Conservation (phyloP, 1,139 yeast genomes). For the Candida anutae region DNA sequence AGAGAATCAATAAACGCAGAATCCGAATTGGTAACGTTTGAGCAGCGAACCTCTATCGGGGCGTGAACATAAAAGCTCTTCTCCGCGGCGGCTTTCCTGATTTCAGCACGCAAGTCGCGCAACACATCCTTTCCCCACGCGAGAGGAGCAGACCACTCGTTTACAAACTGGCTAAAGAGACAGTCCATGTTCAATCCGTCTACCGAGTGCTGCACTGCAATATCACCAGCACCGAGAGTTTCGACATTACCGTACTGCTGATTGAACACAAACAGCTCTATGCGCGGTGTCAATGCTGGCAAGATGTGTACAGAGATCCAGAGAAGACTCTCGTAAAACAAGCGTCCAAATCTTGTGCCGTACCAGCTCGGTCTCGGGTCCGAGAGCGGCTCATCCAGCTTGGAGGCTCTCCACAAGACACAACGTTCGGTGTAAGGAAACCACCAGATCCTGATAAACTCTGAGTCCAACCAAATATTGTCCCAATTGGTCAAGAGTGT, state of each 20-base stretch:
- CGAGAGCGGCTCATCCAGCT: constrained; percentile 56
- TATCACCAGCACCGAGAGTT: constrained; percentile 56
- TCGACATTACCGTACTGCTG: constrained; percentile 79
- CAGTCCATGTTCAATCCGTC: constrained; percentile 95
- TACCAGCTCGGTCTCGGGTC: constrained; percentile 75
- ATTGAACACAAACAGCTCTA: constrained; percentile 76
- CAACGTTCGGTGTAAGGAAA: constrained; percentile 86
- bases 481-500: constrained; percentile 64
- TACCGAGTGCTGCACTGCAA: constrained; percentile 72
- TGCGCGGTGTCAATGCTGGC: constrained; percentile 73
- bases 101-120: constrained; percentile 52
- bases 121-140: constrained; percentile 67
- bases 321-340: constrained; percentile 68
- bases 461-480: constrained; percentile 80
- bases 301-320: constrained; percentile 70
- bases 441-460: constrained; percentile 95
- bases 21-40: constrained; percentile 62
- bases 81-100: constrained; percentile 49
- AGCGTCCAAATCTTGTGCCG: constrained; percentile 71
- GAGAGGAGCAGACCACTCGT: constrained; percentile 94
- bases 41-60: constrained; percentile 90
- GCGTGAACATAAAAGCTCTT: constrained; percentile 82
- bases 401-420: constrained; percentile 84
- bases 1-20: constrained; percentile 31
- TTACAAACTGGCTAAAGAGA: constrained; percentile 85